Evolutionary conservation across 768 basidiomycete genomes (phyloP).

Genomic region (Suillus paluster): DNA sequence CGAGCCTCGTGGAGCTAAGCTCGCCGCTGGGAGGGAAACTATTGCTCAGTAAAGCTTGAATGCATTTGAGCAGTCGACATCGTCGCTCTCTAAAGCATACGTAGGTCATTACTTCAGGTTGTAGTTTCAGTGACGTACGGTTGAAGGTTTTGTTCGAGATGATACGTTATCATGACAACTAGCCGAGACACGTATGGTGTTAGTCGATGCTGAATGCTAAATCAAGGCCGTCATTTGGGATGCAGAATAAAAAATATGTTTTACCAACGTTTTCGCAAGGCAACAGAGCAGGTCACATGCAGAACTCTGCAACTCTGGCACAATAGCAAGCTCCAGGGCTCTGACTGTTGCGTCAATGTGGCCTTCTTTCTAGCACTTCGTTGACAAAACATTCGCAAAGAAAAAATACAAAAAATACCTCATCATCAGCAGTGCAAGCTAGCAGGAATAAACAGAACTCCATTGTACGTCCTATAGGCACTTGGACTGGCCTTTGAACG

Average conservation of each 20-base stretch:
- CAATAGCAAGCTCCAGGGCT: constrained; percentile 53
- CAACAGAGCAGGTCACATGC: constrained; percentile 48
- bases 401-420: constrained; percentile 41
- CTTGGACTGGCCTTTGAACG: constrained; percentile 61
- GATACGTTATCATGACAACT: constrained; percentile 55
- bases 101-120: constrained; percentile 8
- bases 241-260: background rate
- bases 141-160: constrained; percentile 59
- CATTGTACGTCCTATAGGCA: constrained; percentile 69
- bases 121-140: constrained; percentile 43
- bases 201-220: constrained; percentile 58
- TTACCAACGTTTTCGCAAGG: constrained; percentile 52
- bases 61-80: constrained; percentile 48
- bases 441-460: constrained; percentile 57
- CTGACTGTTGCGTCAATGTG: constrained; percentile 55
- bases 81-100: constrained; percentile 38
- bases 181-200: constrained; percentile 60
- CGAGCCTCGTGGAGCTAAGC: constrained; percentile 55
- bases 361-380: constrained; percentile 29
- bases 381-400: constrained; percentile 10
- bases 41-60: constrained; percentile 46
- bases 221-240: background rate
- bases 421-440: constrained; percentile 50
- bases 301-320: constrained; percentile 50
- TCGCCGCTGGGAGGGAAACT: constrained; percentile 52